Base-by-base conservation (phyloP, 2,329 filamentous ascomycete species). In the Epicoccum nigrum region DNA sequence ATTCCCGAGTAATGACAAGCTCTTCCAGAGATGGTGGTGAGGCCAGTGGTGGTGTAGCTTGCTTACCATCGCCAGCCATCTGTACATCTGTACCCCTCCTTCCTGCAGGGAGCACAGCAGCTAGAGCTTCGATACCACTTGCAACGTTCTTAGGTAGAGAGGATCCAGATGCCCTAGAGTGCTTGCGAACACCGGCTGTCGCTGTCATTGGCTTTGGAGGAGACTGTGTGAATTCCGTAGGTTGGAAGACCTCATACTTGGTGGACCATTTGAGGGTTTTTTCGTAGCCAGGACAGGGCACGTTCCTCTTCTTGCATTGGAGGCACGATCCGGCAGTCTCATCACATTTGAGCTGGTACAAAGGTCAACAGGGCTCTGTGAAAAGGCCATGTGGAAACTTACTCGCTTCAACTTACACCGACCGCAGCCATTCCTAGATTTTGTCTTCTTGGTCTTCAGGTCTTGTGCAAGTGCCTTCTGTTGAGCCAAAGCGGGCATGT, bases 241-340 rank as follows among this genome's bases (percentile, higher is more conserved):
- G 69, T 30, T 71, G 70, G 44, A 74, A 72, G n/a, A 77, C 70
- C 58, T 79, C 77, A 61, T 79, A 77, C 56, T 79, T 80, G 38
- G 74, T 76, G 8, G 75, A 78, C 77, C 77, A 80, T 42, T 77
- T 76, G 35, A 79, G 60, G 41, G 73, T 74, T 62, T 77, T 76
- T 58, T 74, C 73, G 42, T 78, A 79, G 5, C 77, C 77, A 25
- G 77, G 77, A 53, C 77, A 80, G 20, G 68, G 53, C n/a, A 74
- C 67, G 25, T 74, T 74, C 21, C 74, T 70, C 44, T 73, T 75
- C 41, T 69, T 68, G 61, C 77, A 80, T 49, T 77, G 76, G 25
- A 72, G 62, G 56, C 77, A 80, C 7, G 64, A 62, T 13, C 73
- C 74, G 19, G 72, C 70, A 11, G 72, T 74, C 55, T 78, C 76